Evolutionary conservation across 1,284 basidiomycete genomes (phyloP), one percentile per base, ranked within the genome.

Genomic region (Anthracocystis panici-leucophaei): DNA sequence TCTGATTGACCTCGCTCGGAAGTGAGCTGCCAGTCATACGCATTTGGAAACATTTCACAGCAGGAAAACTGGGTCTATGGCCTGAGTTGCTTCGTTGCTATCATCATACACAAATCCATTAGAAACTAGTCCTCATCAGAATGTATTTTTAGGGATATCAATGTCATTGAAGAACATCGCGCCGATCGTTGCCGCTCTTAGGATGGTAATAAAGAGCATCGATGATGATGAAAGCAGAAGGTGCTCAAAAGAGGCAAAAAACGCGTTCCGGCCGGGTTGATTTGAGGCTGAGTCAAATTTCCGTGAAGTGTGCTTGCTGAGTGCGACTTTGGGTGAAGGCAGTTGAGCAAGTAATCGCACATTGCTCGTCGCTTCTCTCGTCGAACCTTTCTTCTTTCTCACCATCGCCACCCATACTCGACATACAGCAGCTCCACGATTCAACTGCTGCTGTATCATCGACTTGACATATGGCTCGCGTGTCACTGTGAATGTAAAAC

Each of bases 1-100:
- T 3, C 52, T 78, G 27, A 55, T 76, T 20, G 76, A 76, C 25
- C 57, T 78, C 9, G 53, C 42, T 41, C 68, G 68, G 20, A 70
- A 57, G 50, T 70, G 38, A n/a, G 41, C 40, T 38, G 50, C 21
- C 21, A 33, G 8, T 20, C 20, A 33, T 23, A n/a, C n/a, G n/a
- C 41, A 4, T 23, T 23, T 25, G 10, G 46, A 27, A 14, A 18
- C 38, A 25, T 42, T 40, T 42, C 33, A n/a, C 38, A 23, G 38
- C 20, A 25, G 41, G 29, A 29, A 31, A n/a, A 18, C 18, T 31
- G 16, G 27, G 25, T 49, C 48, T 20, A 18, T n/a, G 33, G 23
- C 31, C 33, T 10, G 23, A 7, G 49, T 38, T 33, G 35, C 33
- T 38, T 38, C 14, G 12, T 38, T 38, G 35, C 35, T 16, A 38